Percentiles rank a stretch among this genome's conserved stretches.
Evolutionary conservation across 2,329 filamentous ascomycete species (phyloP).

Genomic region (Talaromyces piceae): DNA sequence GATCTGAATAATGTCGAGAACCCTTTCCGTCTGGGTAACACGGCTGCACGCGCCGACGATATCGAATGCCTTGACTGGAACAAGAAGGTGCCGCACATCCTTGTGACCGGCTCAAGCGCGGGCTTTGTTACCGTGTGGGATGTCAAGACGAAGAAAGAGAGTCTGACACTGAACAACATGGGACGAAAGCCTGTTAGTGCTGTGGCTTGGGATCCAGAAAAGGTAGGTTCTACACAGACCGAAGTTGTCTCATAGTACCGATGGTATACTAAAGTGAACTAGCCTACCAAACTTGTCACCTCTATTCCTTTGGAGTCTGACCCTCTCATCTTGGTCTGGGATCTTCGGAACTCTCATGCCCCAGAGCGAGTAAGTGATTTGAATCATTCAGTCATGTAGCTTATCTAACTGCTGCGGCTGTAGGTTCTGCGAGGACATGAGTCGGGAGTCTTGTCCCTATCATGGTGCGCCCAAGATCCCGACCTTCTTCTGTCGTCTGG

Average conservation of each 20-base stretch:
- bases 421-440: slow-evolving; percentile 85
- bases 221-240: slow-evolving; percentile 38
- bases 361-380: slow-evolving; percentile 55
- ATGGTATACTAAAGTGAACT: slow-evolving; percentile 16
- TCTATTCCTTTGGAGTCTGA: slow-evolving; percentile 83
- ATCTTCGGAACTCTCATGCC: slow-evolving; percentile 90
- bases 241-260: background rate
- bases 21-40: slow-evolving; percentile 80
- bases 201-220: slow-evolving; percentile 94
- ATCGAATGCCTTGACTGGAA: slow-evolving; percentile 98
- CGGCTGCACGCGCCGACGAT: slow-evolving; percentile 83
- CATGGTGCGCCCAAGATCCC: slow-evolving; percentile 89
- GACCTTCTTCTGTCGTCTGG: slow-evolving; percentile 86
- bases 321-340: slow-evolving; percentile 86
- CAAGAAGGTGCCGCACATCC: slow-evolving; percentile 91
- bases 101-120: slow-evolving; percentile 86
- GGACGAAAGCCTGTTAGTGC: slow-evolving; percentile 91
- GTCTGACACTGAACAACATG: slow-evolving; percentile 79
- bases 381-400: no score
- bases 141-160: slow-evolving; percentile 95
- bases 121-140: slow-evolving; percentile 99
- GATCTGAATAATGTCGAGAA: slow-evolving; percentile 84
- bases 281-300: slow-evolving; percentile 84
- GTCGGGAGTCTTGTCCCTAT: slow-evolving; percentile 83
- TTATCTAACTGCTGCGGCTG: slow-evolving; percentile 12